These are phyloP conservation scores for Ammopiptanthus mongolicus DNA, from an alignment of 306 rosid genomes.

Conservation along the genomic window DNA sequence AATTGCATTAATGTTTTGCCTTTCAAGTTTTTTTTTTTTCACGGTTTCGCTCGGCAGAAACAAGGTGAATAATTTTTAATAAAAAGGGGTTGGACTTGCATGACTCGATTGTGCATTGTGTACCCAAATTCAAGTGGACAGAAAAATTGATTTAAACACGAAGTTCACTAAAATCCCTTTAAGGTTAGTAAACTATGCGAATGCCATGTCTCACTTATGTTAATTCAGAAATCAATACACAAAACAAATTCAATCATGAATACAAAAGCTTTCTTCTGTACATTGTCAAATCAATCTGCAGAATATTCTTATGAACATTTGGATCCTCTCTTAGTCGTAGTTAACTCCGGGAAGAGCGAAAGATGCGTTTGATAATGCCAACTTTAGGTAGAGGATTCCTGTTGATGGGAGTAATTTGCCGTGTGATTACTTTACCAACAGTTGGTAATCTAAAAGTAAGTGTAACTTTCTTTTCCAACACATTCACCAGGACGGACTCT, in stretches of 20 bases:
- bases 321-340: neutral
- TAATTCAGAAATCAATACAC: neutral
- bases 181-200: neutral
- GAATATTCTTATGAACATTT: neutral
- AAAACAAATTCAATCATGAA: neutral
- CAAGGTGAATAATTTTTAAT: no score
- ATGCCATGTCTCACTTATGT: neutral
- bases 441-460: conserved; percentile 47
- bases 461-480: conserved; percentile 66
- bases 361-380: conserved; percentile 41
- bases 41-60: no score
- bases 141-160: neutral
- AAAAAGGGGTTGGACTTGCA: no score
- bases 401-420: conserved; percentile 32
- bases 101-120: neutral
- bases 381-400: conserved; percentile 38
- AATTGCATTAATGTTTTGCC: no score
- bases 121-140: neutral
- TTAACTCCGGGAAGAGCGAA: conserved; percentile 38
- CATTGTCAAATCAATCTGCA: conserved; percentile 17
- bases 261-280: neutral
- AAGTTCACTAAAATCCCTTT: neutral
- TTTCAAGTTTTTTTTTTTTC: no score
- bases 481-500: conserved; percentile 65
- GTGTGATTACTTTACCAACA: conserved; percentile 20